Conservation (phyloP, 371 early-diverging fungal species). For the Rhizopus stolonifer region DNA sequence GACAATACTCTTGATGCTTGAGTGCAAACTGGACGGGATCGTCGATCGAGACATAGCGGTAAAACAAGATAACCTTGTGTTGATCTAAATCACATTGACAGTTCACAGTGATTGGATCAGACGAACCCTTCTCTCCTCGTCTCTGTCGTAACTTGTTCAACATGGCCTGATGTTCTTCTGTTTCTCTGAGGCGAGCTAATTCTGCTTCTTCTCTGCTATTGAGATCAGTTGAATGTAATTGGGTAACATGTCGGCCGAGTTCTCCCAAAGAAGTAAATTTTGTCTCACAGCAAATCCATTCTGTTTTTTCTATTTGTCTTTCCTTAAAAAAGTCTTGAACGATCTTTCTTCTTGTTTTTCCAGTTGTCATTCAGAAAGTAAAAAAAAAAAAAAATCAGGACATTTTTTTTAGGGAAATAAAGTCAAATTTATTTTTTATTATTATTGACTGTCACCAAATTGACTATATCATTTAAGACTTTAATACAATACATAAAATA, state of each 20-base stretch:
- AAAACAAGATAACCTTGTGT: slow-evolving; percentile 62
- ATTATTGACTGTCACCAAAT: too few relatives aligned
- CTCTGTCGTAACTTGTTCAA: slow-evolving; percentile 16
- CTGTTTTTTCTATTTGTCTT: slow-evolving; percentile 1
- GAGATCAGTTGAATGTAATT: slow-evolving; percentile 13
- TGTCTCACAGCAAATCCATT: slow-evolving; percentile 25
- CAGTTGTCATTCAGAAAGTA: slow-evolving; percentile 1
- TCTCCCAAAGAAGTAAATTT: slow-evolving; percentile 6
- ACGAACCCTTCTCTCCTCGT: slow-evolving; percentile 38
- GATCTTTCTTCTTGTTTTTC: slow-evolving; percentile 12
- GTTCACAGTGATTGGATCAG: slow-evolving; percentile 38
- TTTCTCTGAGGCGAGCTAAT: not conserved
- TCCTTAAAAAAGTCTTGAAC: slow-evolving; percentile 24
- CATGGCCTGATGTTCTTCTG: slow-evolving; percentile 8
- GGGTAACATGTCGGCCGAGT: slow-evolving; percentile 21
- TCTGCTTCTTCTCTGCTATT: slow-evolving; percentile 7
- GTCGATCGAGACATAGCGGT: slow-evolving; percentile 44
- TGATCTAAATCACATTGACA: slow-evolving; percentile 32
- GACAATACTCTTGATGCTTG: slow-evolving; percentile 34
- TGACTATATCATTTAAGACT: too few relatives aligned
- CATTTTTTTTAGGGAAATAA: not conserved
- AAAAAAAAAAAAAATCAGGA: not conserved
- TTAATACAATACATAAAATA: too few relatives aligned
- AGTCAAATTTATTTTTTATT: too few relatives aligned
- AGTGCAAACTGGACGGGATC: slow-evolving; percentile 47